These are phyloP conservation scores for Pedinophyceae sp. DNA, from an alignment of 139 green algal genomes.

Conservation along the genomic window DNA sequence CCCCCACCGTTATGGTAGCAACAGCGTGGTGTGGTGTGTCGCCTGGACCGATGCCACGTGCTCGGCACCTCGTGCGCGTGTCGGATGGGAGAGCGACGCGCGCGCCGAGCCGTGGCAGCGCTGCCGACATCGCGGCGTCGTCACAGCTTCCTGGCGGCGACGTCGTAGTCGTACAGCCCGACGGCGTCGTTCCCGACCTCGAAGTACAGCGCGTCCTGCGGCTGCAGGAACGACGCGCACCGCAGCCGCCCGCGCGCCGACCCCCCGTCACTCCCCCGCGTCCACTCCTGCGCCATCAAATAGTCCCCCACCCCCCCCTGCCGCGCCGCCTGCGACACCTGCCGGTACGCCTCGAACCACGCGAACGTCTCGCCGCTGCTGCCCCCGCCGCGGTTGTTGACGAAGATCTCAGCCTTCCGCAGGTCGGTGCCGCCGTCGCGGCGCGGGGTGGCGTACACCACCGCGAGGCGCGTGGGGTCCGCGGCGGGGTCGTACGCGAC, in stretches of 20 bases:
- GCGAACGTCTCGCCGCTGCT: conserved; percentile 7
- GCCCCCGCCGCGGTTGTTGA: conserved; percentile 14
- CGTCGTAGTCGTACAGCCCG: conserved; percentile 21
- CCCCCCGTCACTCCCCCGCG: background rate
- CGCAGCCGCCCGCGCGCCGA: conserved; percentile 9
- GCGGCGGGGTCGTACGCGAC: conserved; percentile 14
- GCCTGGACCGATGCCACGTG: no score
- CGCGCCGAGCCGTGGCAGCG: no score
- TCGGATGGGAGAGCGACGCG: no score
- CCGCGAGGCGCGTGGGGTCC: conserved; percentile 14
- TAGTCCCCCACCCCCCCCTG: conserved; percentile 17
- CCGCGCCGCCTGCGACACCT: conserved; percentile 14
- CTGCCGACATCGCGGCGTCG: no score
- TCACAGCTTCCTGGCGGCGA: no score
- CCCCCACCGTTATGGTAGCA: no score
- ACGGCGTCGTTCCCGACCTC: conserved; percentile 13
- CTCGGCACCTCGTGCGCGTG: no score
- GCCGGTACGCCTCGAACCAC: conserved; percentile 5
- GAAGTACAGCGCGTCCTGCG: conserved; percentile 18
- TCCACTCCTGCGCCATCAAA: conserved; percentile 2
- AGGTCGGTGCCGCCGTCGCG: conserved; percentile 10
- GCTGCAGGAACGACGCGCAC: conserved; percentile 18
- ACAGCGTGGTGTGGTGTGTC: no score
- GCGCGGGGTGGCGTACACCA: conserved; percentile 10
- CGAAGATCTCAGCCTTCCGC: conserved; percentile 21